Conservation (phyloP, 441 rosid genomes). For the Corymbia citriodora region DNA sequence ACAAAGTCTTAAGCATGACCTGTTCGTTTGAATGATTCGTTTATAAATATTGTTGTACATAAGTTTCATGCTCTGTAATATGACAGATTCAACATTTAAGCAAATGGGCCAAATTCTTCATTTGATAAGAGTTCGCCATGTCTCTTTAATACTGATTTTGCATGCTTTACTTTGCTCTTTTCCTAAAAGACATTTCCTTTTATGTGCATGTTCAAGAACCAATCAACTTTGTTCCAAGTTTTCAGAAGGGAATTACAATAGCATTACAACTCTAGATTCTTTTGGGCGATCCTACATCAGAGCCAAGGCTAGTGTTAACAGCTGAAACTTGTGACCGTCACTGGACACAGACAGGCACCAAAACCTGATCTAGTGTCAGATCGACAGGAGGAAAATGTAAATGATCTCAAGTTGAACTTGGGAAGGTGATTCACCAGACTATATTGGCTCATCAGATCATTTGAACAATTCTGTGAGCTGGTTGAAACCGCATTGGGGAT, state of each 20-base stretch:
- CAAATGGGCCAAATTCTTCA: fast-evolving
- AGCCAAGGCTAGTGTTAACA: neutral
- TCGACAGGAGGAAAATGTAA: neutral
- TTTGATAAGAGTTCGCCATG: fast-evolving
- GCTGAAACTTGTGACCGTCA: neutral
- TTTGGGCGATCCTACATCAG: neutral
- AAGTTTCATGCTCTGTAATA: neutral
- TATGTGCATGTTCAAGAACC: neutral
- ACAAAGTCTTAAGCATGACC: neutral
- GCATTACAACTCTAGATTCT: neutral
- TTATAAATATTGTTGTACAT: neutral
- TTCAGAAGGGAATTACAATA: neutral
- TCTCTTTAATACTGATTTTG: neutral
- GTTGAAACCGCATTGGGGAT: neutral
- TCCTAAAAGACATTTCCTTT: neutral
- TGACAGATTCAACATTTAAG: neutral
- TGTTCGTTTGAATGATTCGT: fast-evolving
- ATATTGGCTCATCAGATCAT: neutral
- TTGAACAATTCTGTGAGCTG: neutral
- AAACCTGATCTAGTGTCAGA: neutral
- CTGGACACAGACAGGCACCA: neutral
- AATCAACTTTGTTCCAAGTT: neutral
- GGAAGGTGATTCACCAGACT: neutral
- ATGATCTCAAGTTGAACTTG: neutral
- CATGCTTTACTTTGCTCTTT: neutral